phyloP scores from a whole-genome alignment of 1,139 yeast species.

The Yamadazyma atlantica region DNA sequence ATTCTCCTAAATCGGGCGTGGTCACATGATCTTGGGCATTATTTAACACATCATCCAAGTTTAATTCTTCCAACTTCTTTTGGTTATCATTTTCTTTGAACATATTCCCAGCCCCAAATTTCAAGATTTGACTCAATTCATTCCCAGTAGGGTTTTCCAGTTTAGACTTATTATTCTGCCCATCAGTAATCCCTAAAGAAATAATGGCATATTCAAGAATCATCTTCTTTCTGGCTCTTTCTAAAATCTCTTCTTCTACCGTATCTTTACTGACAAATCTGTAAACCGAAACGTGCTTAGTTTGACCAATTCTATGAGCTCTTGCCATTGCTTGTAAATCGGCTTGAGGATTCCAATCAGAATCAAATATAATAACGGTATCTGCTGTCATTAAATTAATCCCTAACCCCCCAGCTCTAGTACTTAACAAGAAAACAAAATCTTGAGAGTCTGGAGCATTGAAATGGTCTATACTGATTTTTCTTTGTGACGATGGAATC shows the following conservation, averaged over 20 bases:
- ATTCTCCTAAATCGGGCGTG: constrained; percentile 94
- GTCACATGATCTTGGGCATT: constrained; percentile 98
- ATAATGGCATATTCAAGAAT: constrained; percentile 96
- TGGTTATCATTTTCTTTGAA: constrained; percentile 90
- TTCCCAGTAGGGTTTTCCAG: constrained; percentile 73
- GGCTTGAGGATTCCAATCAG: constrained; percentile 99
- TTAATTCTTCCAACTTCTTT: constrained; percentile 91
- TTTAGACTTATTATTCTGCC: constrained; percentile 38
- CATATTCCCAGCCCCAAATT: constrained; percentile 99
- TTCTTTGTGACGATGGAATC: constrained; percentile 88
- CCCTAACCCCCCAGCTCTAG: constrained; percentile 99
- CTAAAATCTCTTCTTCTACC: constrained; percentile 94
- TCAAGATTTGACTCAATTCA: constrained; percentile 88
- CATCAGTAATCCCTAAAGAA: constrained; percentile 91
- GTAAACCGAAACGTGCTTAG: constrained; percentile 95
- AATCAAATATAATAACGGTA: constrained; percentile 94
- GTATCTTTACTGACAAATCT: constrained; percentile 96
- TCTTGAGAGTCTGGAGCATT: constrained; percentile 93
- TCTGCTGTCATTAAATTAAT: constrained; percentile 98
- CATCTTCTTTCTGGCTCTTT: constrained; percentile 97
- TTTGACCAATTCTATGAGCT: constrained; percentile 98
- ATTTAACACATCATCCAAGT: constrained; percentile 90
- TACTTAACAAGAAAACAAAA: constrained; percentile 84
- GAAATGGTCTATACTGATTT: constrained; percentile 94
- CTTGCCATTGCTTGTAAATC: constrained; percentile 99